Conservation (phyloP, 106 monocot species). For the Apostasia ramifera region DNA sequence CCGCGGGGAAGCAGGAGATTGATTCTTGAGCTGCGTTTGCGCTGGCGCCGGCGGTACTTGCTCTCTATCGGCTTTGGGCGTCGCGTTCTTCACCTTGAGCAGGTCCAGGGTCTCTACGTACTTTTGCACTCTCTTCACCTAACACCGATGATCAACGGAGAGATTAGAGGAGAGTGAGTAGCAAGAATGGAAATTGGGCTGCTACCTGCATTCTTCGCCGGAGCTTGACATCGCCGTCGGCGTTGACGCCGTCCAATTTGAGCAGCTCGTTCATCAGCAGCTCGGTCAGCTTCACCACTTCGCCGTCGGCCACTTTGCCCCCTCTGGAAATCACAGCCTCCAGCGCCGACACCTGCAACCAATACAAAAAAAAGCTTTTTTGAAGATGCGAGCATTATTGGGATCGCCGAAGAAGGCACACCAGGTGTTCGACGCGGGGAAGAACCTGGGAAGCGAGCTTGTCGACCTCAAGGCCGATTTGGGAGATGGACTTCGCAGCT, state of each 20-base stretch:
- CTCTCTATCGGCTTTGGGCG: background rate
- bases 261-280: slow-evolving; percentile 62
- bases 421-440: slow-evolving; percentile 3
- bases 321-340: slow-evolving; percentile 52
- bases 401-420: background rate
- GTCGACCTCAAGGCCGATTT: slow-evolving; percentile 50
- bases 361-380: background rate
- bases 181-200: background rate
- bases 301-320: slow-evolving; percentile 51
- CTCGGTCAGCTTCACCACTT: slow-evolving; percentile 50
- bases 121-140: slow-evolving; percentile 60
- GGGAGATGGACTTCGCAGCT: slow-evolving; percentile 46
- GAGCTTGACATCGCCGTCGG: slow-evolving; percentile 52
- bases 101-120: slow-evolving; percentile 57
- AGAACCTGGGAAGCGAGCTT: slow-evolving; percentile 57
- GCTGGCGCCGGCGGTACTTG: background rate
- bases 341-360: slow-evolving; percentile 44
- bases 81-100: slow-evolving; percentile 43
- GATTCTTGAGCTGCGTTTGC: slow-evolving; percentile 3
- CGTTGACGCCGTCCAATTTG: slow-evolving; percentile 49
- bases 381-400: background rate
- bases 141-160: background rate
- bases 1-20: background rate
- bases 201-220: slow-evolving; percentile 54
- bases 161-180: background rate